Evolutionary conservation across 2,329 filamentous ascomycete species (phyloP).

Genomic region (Acrocalymma vagum): DNA sequence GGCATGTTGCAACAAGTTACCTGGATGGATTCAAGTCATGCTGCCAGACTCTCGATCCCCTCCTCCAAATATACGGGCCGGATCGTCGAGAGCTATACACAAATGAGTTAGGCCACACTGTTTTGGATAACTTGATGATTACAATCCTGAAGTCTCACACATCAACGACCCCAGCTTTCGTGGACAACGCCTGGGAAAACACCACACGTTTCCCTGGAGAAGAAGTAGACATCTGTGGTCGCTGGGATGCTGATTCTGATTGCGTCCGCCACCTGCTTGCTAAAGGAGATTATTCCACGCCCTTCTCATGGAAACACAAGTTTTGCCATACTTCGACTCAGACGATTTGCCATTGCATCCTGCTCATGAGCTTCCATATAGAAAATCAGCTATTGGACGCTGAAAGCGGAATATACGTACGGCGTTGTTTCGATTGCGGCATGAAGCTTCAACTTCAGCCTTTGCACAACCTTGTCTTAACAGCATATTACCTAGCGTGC

Average conservation of each 20-base stretch:
- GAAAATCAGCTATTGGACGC: conserved; percentile 2
- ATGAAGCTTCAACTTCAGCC: conserved; percentile 39
- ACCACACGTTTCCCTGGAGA: conserved; percentile 45
- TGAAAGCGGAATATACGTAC: conserved; percentile 39
- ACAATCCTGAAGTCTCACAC: conserved; percentile 50
- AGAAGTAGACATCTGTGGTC: conserved; percentile 54
- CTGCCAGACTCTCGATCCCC: conserved; percentile 29
- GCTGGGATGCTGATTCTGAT: conserved; percentile 53
- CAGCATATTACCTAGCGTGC: conserved; percentile 42
- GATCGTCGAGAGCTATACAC: conserved; percentile 8
- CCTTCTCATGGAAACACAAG: conserved; percentile 53
- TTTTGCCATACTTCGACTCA: conserved; percentile 56
- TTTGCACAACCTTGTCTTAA: conserved; percentile 49
- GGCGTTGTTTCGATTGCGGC: conserved; percentile 38
- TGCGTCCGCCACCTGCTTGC: conserved; percentile 40
- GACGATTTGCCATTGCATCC: conserved; percentile 48
- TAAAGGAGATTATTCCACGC: conserved; percentile 35
- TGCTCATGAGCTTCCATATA: conserved; percentile 11
- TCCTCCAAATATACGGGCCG: background rate
- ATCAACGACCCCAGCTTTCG: conserved; percentile 24
- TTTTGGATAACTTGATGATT: conserved; percentile 51
- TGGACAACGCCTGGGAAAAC: conserved; percentile 36
- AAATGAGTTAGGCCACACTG: conserved; percentile 46
- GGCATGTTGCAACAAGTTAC: conserved; percentile 49
- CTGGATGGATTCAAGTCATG: conserved; percentile 47